Percentiles rank a stretch among this genome's conserved stretches.
Conservation (phyloP, 495 filamentous ascomycete genomes). For the Margaritispora aquatica region DNA sequence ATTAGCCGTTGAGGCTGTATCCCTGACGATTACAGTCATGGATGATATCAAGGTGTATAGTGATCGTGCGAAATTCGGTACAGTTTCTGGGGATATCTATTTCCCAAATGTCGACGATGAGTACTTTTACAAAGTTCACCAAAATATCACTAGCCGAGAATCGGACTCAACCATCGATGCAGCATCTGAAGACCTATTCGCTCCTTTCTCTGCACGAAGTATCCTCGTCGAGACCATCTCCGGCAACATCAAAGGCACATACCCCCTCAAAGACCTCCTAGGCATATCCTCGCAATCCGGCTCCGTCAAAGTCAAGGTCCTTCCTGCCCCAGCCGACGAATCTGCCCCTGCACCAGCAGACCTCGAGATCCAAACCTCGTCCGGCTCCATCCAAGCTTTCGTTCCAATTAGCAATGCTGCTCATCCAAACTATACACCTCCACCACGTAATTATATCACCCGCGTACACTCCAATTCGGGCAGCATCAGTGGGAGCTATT, state of each 20-base stretch:
- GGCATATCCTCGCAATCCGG: not conserved
- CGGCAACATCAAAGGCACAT: conserved; percentile 4
- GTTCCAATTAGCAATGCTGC: conserved; percentile 4
- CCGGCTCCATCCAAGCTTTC: not conserved
- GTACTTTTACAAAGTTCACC: not conserved
- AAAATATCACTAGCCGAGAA: not conserved
- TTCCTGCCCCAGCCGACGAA: not conserved
- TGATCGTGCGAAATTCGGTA: conserved; percentile 6
- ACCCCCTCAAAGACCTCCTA: not conserved
- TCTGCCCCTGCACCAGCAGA: not conserved
- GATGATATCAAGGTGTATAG: conserved; percentile 18
- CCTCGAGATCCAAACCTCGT: not conserved
- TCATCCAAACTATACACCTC: conserved; percentile 3
- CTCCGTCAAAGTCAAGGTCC: not conserved
- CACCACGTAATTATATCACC: conserved; percentile 23
- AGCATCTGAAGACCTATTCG: not conserved
- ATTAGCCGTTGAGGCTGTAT: conserved; percentile 10
- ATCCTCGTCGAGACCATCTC: conserved; percentile 15
- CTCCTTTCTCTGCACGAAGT: conserved; percentile 17
- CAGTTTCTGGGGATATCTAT: conserved; percentile 13
- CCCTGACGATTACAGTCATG: conserved; percentile 15
- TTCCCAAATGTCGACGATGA: conserved; percentile 7
- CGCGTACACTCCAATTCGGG: conserved; percentile 14
- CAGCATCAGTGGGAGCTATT: conserved; percentile 17
- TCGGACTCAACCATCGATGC: not conserved